These are phyloP conservation scores for Cercospora citrullina DNA, from an alignment of 2,329 filamentous ascomycete genomes.

Conservation along the genomic window DNA sequence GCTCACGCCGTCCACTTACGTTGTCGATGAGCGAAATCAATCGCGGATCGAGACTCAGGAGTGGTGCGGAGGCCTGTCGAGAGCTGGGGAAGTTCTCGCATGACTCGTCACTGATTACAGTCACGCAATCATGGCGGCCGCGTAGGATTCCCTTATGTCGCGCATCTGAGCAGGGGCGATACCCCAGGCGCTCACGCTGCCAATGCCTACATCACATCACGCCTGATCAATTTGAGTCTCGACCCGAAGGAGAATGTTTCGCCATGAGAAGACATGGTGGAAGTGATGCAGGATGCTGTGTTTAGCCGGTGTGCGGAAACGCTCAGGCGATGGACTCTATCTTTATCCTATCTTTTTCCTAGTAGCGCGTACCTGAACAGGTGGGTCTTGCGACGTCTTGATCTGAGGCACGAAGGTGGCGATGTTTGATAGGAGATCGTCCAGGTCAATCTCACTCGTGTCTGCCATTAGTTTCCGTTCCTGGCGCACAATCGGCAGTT, in stretches of 20 bases:
- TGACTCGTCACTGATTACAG: neutral
- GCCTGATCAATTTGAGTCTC: neutral
- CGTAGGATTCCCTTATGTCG: neutral
- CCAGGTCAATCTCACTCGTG: constrained; percentile 31
- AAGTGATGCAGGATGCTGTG: neutral
- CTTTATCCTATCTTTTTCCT: neutral
- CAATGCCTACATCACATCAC: neutral
- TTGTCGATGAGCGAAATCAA: neutral
- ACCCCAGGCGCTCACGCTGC: neutral
- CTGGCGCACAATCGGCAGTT: neutral
- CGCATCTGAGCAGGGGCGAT: neutral
- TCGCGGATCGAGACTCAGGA: neutral
- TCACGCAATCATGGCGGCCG: neutral
- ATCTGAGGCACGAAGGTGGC: constrained; percentile 22
- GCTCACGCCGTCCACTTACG: neutral
- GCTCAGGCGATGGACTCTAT: neutral
- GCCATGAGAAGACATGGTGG: neutral
- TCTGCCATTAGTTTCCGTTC: neutral
- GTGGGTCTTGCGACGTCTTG: neutral
- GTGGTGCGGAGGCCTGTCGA: neutral
- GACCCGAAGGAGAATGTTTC: neutral
- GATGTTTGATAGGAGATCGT: constrained; percentile 35
- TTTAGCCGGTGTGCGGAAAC: neutral
- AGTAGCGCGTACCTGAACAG: neutral
- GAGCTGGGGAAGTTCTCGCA: neutral